Conservation (phyloP, 2,329 filamentous ascomycete species). For the Talaromyces albobiverticillius region DNA sequence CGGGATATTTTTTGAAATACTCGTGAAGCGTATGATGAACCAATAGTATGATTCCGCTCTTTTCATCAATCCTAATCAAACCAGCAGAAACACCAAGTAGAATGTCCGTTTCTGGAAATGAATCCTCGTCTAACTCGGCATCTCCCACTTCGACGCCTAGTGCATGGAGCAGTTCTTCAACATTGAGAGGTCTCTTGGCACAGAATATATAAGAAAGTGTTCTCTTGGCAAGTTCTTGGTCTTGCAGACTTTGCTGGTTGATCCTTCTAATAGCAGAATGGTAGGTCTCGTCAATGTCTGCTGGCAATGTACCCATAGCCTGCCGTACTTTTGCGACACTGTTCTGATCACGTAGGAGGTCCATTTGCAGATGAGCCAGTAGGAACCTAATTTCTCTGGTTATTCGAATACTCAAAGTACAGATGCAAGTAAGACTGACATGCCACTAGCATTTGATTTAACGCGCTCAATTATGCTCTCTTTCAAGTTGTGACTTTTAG, state of each 20-base stretch:
- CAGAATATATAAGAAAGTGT: constrained; percentile 8
- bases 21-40: constrained; percentile 21
- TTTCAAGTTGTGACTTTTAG: constrained; percentile 5
- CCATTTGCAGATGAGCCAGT: constrained; percentile 10
- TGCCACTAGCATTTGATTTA: constrained; percentile 9
- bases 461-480: constrained; percentile 2
- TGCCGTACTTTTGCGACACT: constrained; percentile 1
- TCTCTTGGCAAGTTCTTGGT: constrained; percentile 2
- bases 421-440: background rate
- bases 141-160: constrained; percentile 12
- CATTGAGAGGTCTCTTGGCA: constrained; percentile 7
- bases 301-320: background rate
- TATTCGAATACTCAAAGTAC: background rate
- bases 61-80: constrained; percentile 14
- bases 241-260: background rate
- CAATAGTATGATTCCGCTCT: constrained; percentile 13
- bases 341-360: constrained; percentile 2
- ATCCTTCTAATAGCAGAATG: background rate
- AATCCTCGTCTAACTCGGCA: background rate
- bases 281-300: background rate
- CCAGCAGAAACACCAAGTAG: constrained; percentile 16
- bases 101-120: constrained; percentile 10
- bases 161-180: constrained; percentile 15
- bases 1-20: constrained; percentile 20
- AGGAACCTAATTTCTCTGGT: constrained; percentile 8